Evolutionary conservation across 345 rosid species (phyloP).

Genomic region (Gossypium rotundifolium): DNA sequence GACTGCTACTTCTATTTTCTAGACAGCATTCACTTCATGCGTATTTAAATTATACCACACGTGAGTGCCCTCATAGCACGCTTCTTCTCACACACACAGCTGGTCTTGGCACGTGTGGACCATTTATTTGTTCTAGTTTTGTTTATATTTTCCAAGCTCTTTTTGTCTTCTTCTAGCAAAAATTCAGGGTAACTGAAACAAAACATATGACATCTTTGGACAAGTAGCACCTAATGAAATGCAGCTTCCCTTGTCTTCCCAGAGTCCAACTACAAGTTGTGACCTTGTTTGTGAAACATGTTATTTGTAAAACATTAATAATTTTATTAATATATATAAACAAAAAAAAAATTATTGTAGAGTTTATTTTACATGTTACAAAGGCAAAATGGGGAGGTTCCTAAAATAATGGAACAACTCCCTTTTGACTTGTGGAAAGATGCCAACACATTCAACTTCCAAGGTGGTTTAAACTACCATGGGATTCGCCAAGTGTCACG

Average conservation of each 20-base stretch:
- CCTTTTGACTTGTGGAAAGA: too few species aligned
- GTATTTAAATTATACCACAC: constrained; percentile 44
- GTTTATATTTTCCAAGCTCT: constrained; percentile 4
- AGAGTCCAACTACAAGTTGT: neutral
- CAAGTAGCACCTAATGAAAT: neutral
- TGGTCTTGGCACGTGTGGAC: constrained; percentile 52
- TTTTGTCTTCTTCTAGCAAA: neutral
- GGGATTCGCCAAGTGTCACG: too few species aligned
- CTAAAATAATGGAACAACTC: too few species aligned
- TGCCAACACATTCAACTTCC: too few species aligned
- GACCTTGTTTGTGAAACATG: neutral
- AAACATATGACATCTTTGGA: neutral
- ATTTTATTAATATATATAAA: neutral
- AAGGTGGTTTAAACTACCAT: too few species aligned
- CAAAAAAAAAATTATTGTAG: too few species aligned
- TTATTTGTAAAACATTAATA: neutral
- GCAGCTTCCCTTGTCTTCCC: too few species aligned
- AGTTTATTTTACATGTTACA: too few species aligned
- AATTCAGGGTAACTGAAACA: neutral
- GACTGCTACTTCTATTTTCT: neutral
- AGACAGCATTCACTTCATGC: constrained; percentile 17
- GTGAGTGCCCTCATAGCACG: constrained; percentile 54
- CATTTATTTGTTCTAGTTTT: constrained; percentile 7
- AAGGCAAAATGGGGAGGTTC: too few species aligned
- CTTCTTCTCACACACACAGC: constrained; percentile 34